Evolutionary conservation across 352 stramenopile genomes (phyloP).

Genomic region (Blastocystis sp.): DNA sequence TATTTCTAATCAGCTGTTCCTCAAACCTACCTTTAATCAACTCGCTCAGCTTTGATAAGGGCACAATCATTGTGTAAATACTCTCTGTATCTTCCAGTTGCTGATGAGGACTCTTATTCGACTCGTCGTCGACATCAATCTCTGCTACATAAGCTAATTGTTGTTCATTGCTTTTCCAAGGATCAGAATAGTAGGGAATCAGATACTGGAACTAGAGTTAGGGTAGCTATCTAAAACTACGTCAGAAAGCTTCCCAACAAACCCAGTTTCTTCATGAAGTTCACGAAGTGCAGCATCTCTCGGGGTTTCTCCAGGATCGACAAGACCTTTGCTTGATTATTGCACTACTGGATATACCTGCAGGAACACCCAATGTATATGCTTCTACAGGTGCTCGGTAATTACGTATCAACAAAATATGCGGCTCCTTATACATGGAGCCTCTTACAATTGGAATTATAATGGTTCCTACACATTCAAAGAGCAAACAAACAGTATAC

Average conservation of each 20-base stretch:
- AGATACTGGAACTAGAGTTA: not conserved
- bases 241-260: not conserved
- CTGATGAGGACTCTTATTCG: constrained; percentile 7
- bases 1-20: not conserved
- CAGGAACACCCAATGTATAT: not conserved
- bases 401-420: constrained; percentile 1
- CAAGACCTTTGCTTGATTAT: not conserved
- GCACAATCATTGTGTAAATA: not conserved
- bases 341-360: not conserved
- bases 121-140: constrained; percentile 1
- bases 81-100: constrained; percentile 6
- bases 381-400: constrained; percentile 16
- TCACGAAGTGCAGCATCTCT: not conserved
- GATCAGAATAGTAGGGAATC: constrained; percentile 8
- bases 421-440: constrained; percentile 3
- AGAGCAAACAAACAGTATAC: not conserved
- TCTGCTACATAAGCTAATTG: not conserved
- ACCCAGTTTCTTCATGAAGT: constrained; percentile 44
- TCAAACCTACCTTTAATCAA: not conserved
- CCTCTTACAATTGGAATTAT: constrained; percentile 33
- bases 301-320: not conserved
- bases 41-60: not conserved
- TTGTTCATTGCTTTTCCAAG: constrained; percentile 56
- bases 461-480: not conserved
- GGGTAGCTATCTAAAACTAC: not conserved